Conservation (phyloP, 2,329 filamentous ascomycete genomes). For the Aspergillus proliferans region DNA sequence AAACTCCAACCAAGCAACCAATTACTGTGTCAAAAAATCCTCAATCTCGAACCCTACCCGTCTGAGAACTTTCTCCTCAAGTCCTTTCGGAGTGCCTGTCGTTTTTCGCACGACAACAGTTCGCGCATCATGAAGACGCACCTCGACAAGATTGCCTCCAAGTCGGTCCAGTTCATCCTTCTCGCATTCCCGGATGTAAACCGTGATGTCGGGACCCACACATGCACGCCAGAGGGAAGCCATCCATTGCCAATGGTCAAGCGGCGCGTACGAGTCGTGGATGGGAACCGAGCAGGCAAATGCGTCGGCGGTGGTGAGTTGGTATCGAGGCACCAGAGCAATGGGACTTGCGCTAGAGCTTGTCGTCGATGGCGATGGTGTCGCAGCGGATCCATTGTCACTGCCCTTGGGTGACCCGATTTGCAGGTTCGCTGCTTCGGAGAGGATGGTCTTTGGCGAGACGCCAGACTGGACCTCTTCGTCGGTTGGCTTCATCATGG, state of each 20-base stretch:
- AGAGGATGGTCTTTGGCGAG: conserved; percentile 29
- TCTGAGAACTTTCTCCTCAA: conserved; percentile 65
- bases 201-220: conserved; percentile 63
- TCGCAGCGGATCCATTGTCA: conserved; percentile 19
- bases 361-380: conserved; percentile 11
- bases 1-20: neutral
- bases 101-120: conserved; percentile 49
- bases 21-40: conserved; percentile 53
- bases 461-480: conserved; percentile 16
- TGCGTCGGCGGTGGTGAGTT: conserved; percentile 68
- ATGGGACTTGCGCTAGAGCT: conserved; percentile 51
- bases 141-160: conserved; percentile 50
- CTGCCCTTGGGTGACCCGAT: conserved; percentile 28
- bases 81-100: conserved; percentile 23
- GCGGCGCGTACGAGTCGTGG: conserved; percentile 66
- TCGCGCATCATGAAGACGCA: conserved; percentile 44
- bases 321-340: conserved; percentile 71
- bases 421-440: conserved; percentile 21
- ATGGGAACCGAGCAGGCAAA: conserved; percentile 71
- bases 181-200: conserved; percentile 39
- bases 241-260: conserved; percentile 98
- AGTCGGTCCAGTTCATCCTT: conserved; percentile 35
- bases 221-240: conserved; percentile 87
- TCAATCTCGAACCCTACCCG: conserved; percentile 80
- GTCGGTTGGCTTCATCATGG: conserved; percentile 11